Base-by-base conservation (phyloP, 805 yeast genomes). In the Candida vartiovaarae region DNA sequence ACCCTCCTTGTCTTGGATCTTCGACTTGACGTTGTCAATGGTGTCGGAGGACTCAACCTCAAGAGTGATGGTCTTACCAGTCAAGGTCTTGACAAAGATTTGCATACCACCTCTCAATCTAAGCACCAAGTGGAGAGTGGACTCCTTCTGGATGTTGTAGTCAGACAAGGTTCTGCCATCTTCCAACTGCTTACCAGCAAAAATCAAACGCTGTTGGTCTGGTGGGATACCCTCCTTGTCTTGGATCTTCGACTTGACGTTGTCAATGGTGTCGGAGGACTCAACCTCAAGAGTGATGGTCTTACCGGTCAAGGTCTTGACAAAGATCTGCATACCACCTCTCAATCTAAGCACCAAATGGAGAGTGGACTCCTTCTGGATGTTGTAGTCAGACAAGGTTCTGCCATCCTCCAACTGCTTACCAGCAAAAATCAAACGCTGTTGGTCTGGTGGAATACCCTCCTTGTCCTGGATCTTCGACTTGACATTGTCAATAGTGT, bases 211-310 rank as follows among this genome's bases (percentile, higher is more conserved):
- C 72, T 88, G 95, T 74, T 91, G 97, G 75, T 90, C 97, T 65
- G 97, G 97, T 71, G 97, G 97, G 60, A 90, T 90, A 68, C 97
- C 97, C 74, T 90, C 97, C 80, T 90, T 89, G 80, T 90, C 95
- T 75, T 88, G 95, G 71, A 89, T 89, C 82, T 89, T 89, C 15
- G 90, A 75, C 72, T 86, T 88, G 64, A 89, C 96, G 56, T 86
- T 86, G 72, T 88, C 96, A 62, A 89, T 87, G 47, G 96, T 87
- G 74, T 88, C 96, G 38, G 95, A 85, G 43, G 96, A 87, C 71
- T 88, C 96, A 50, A 87, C 96, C 73, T 89, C 95, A 49, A 86
- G 75, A 52, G 96, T 88, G 74, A 91, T 90, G 66, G 97, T 82
- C 83, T 90, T 90, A 72, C 97, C 97, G 57, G 97, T 89, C 66